Evolutionary conservation across 2,329 filamentous ascomycete species (phyloP), one percentile per base, ranked within the genome.

Genomic region (Dactylonectria estremocensis): DNA sequence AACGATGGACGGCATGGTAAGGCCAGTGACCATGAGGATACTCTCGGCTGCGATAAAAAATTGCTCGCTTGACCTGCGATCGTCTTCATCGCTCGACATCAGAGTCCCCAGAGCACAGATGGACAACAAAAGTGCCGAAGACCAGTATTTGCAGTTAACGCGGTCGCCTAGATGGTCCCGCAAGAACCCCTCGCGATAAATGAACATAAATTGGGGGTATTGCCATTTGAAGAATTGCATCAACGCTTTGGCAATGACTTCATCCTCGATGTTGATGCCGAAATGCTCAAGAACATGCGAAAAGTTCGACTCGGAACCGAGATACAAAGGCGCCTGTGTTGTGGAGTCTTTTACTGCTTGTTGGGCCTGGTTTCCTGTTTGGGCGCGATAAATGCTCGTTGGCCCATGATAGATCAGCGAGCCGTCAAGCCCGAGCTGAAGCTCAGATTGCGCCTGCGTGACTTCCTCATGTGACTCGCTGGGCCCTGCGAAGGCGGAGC

Each of bases 191-290:
- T 78, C 77, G 0, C 77, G 73, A 31, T 78, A 78, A 2, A 78
- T 72, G 49, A 78, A 78, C 72, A 78, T 77, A 67, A 77, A 78
- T n/a, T 78, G 71, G 5, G 76, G 74, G 31, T 77, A 78, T 53
- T 78, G 76, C 69, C 71, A 76, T n/a, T 65, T 70, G 64, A 78
- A 78, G 53, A 78, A 78, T 2, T 70, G 67, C 22, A 71, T 54
- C 1, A 78, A 53, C 0, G 69, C 68, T 7, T 71, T 59, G 1
- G 61, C 67, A 18, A 78, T 67, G 3, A 71, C 52, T 14, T 71
- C 64, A 14, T 71, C 70, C 1, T 71, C 61, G 37, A 77, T 64
- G 46, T 73, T 58, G 52, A 75, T 76, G 5, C 70, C 73, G 8
- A 76, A 73, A n/a, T 74, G 75, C 10, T 68, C 56, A 13, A 71